Evolutionary conservation across 1,139 yeast genomes (phyloP).

Genomic region (Protomyces lactucae-debilis): DNA sequence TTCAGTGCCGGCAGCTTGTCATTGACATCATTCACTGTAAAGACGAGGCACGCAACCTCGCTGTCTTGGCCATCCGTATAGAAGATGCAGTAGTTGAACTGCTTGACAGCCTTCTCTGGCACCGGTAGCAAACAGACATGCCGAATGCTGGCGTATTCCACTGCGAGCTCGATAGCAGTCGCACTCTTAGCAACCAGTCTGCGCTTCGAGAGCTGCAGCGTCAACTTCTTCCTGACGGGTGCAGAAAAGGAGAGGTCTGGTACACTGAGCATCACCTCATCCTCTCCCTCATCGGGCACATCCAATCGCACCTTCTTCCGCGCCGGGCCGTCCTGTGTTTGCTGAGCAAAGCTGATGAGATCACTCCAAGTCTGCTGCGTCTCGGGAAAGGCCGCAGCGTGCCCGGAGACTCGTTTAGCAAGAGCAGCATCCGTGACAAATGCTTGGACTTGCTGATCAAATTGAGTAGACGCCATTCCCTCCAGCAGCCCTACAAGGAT

Average conservation of each 20-base stretch:
- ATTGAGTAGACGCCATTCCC: background rate
- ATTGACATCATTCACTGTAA: constrained; percentile 28
- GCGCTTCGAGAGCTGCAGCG: constrained; percentile 32
- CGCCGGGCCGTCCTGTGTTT: background rate
- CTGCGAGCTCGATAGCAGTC: constrained; percentile 16
- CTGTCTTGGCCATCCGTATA: constrained; percentile 27
- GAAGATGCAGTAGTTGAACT: constrained; percentile 38
- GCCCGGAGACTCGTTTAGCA: background rate
- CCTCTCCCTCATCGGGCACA: background rate
- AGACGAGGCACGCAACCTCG: constrained; percentile 31
- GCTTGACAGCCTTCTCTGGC: constrained; percentile 43
- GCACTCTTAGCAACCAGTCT: constrained; percentile 30
- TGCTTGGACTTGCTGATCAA: background rate
- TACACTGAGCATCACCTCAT: constrained; percentile 7
- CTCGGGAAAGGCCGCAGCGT: background rate
- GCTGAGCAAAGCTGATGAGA: background rate
- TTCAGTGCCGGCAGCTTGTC: constrained; percentile 1
- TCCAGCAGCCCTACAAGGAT: too few species aligned
- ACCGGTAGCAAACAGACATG: constrained; percentile 36
- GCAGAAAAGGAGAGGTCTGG: constrained; percentile 35
- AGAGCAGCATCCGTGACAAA: background rate
- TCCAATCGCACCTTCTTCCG: background rate
- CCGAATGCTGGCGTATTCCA: constrained; percentile 28
- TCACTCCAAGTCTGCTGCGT: background rate
- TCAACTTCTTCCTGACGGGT: constrained; percentile 38